Percentiles rank a stretch among this genome's conserved stretches.
phyloP scores from a whole-genome alignment of 345 rosid genomes.

The Camelina sativa region DNA sequence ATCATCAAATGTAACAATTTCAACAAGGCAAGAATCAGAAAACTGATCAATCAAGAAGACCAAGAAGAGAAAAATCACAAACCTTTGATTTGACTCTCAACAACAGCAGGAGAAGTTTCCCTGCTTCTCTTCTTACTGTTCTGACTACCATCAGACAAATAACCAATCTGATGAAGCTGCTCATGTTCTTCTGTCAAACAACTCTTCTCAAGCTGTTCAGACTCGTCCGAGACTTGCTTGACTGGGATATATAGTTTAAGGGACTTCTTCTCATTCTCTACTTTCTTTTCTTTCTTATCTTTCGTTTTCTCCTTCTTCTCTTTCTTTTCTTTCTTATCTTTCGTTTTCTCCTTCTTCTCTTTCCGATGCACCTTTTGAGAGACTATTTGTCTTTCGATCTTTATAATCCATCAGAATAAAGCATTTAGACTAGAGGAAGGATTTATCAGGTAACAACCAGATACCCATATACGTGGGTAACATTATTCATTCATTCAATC shows the following conservation, averaged over 20 bases:
- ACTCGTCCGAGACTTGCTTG: slow-evolving; percentile 38
- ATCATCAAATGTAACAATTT: neutral
- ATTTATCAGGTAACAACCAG: slow-evolving; percentile 21
- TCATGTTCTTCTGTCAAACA: slow-evolving; percentile 40
- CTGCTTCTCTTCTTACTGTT: slow-evolving; percentile 54
- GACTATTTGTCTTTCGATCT: slow-evolving; percentile 36
- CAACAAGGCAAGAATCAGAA: neutral
- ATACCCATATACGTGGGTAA: slow-evolving; percentile 29
- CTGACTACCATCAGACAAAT: slow-evolving; percentile 54
- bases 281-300: slow-evolving; percentile 31
- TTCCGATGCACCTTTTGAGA: slow-evolving; percentile 29
- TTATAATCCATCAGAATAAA: slow-evolving; percentile 47
- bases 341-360: slow-evolving; percentile 45
- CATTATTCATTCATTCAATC: slow-evolving; percentile 10
- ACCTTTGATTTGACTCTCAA: slow-evolving; percentile 47
- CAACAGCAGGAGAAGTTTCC: slow-evolving; percentile 31
- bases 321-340: slow-evolving; percentile 15
- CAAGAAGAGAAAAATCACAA: neutral
- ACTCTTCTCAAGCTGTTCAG: slow-evolving; percentile 37
- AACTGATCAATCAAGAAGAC: neutral
- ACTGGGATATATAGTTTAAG: neutral
- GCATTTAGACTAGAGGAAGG: slow-evolving; percentile 43
- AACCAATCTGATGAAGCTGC: slow-evolving; percentile 34
- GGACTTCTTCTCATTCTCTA: slow-evolving; percentile 10
- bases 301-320: slow-evolving; percentile 25